These are phyloP conservation scores for Barbatosphaeria neglecta DNA, from an alignment of 495 filamentous ascomycete genomes.

Conservation along the genomic window DNA sequence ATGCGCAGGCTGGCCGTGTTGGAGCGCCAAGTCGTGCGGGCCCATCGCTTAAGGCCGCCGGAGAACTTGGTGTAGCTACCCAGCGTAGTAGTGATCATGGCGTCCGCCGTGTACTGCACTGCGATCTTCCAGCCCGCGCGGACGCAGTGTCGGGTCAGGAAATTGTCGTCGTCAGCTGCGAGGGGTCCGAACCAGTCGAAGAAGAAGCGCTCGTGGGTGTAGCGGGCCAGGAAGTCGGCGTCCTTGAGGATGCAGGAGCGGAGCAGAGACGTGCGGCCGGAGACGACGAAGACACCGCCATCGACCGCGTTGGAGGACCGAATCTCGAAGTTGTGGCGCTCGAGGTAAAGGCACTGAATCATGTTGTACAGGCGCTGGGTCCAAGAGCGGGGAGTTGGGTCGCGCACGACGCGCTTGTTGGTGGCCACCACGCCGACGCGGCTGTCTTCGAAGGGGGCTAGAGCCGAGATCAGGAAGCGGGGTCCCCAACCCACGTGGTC, in stretches of 20 bases:
- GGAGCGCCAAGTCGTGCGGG: conserved; percentile 54
- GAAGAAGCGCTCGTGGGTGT: conserved; percentile 45
- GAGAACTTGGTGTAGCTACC: conserved; percentile 45
- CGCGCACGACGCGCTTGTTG: conserved; percentile 33
- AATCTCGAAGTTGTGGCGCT: conserved; percentile 47
- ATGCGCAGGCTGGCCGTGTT: conserved; percentile 44
- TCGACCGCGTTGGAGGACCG: conserved; percentile 41
- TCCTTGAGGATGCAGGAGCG: conserved; percentile 36
- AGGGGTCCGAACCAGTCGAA: conserved; percentile 34
- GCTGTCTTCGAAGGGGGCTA: conserved; percentile 40
- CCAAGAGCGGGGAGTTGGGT: conserved; percentile 13
- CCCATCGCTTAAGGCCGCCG: conserved; percentile 49
- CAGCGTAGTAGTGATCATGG: conserved; percentile 48
- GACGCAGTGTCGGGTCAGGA: conserved; percentile 52
- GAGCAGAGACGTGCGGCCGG: conserved; percentile 38
- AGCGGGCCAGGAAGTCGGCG: conserved; percentile 34
- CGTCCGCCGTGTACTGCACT: conserved; percentile 47
- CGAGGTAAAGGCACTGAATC: conserved; percentile 40
- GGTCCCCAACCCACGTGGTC: conserved; percentile 45
- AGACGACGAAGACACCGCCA: conserved; percentile 45
- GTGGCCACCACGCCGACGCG: conserved; percentile 42
- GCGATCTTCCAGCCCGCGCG: conserved; percentile 44
- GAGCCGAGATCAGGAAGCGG: conserved; percentile 26
- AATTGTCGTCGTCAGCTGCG: conserved; percentile 61
- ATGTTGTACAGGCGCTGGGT: conserved; percentile 32